These are phyloP conservation scores for Sporothrix pallida DNA, from an alignment of 2,329 filamentous ascomycete species.

Conservation along the genomic window DNA sequence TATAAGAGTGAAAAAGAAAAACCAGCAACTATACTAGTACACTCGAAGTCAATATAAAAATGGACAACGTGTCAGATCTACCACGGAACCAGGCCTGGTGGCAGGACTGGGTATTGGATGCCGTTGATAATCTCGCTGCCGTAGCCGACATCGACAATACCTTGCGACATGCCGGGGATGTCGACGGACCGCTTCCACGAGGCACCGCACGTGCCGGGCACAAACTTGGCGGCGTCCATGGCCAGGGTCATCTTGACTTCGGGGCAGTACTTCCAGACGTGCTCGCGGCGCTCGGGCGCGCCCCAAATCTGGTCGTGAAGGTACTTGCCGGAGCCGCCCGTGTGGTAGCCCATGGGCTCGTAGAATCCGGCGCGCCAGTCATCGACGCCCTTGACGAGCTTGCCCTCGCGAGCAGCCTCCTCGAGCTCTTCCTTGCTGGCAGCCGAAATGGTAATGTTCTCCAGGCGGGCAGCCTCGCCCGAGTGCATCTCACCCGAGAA, in stretches of 20 bases:
- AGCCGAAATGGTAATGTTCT: slow-evolving; percentile 37
- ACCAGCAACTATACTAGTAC: background rate
- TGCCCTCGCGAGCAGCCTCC: slow-evolving; percentile 43
- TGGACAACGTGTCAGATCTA: slow-evolving; percentile 34
- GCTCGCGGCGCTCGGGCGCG: slow-evolving; percentile 52
- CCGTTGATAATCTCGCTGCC: slow-evolving; percentile 52
- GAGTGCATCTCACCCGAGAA: slow-evolving; percentile 59
- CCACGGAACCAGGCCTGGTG: slow-evolving; percentile 46
- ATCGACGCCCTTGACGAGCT: slow-evolving; percentile 52
- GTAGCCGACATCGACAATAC: slow-evolving; percentile 43
- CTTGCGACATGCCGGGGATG: slow-evolving; percentile 35
- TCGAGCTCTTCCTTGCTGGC: slow-evolving; percentile 40
- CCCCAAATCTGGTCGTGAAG: slow-evolving; percentile 58
- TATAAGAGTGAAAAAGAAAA: slow-evolving; percentile 1
- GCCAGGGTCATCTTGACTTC: slow-evolving; percentile 63
- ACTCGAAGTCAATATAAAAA: background rate
- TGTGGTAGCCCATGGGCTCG: slow-evolving; percentile 65
- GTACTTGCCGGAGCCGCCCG: slow-evolving; percentile 54
- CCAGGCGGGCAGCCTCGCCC: slow-evolving; percentile 43
- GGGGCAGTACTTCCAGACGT: slow-evolving; percentile 63
- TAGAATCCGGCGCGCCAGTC: slow-evolving; percentile 60
- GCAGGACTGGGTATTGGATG: slow-evolving; percentile 50
- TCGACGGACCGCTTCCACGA: slow-evolving; percentile 53
- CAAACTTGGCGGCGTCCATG: slow-evolving; percentile 60
- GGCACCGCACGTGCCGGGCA: slow-evolving; percentile 54